These are phyloP conservation scores for Porodaedalea pini DNA, from an alignment of 1,284 basidiomycete genomes.

Conservation along the genomic window DNA sequence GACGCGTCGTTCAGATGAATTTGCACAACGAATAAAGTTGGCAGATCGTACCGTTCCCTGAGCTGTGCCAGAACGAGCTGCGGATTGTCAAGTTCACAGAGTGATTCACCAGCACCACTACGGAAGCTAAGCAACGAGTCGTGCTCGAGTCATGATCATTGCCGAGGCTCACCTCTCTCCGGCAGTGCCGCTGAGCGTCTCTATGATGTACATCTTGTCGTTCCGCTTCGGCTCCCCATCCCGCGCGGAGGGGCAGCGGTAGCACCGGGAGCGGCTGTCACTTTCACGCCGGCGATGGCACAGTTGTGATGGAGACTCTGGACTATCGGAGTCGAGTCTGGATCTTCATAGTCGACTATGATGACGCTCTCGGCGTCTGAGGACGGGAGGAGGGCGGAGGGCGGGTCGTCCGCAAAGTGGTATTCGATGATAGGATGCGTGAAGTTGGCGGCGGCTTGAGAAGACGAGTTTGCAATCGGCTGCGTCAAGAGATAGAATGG, in stretches of 20 bases:
- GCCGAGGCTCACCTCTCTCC: conserved; percentile 23
- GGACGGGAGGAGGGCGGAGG: conserved; percentile 54
- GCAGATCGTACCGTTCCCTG: conserved; percentile 56
- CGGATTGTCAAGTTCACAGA: conserved; percentile 45
- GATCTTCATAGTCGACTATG: conserved; percentile 60
- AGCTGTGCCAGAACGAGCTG: conserved; percentile 52
- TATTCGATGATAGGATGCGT: conserved; percentile 76
- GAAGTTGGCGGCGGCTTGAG: conserved; percentile 42
- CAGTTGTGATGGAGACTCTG: conserved; percentile 62
- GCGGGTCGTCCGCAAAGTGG: conserved; percentile 73
- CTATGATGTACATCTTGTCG: conserved; percentile 69
- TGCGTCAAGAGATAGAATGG: conserved; percentile 65
- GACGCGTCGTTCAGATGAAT: not conserved
- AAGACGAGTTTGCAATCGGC: conserved; percentile 37
- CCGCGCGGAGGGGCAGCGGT: conserved; percentile 37
- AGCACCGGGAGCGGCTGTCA: conserved; percentile 70
- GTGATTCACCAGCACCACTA: conserved; percentile 32
- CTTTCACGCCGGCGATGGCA: conserved; percentile 55
- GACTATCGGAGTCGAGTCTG: conserved; percentile 36
- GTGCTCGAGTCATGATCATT: not conserved
- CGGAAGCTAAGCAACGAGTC: conserved; percentile 13
- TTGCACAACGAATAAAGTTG: not conserved
- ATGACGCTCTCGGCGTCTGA: conserved; percentile 63
- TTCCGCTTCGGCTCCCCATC: conserved; percentile 47
- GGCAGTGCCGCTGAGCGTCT: conserved; percentile 45